A percentile compares a stretch with the other conserved stretches of the same genome.
phyloP scores from a whole-genome alignment of 1,284 basidiomycete genomes.

The Ganoderma leucocontextum region DNA sequence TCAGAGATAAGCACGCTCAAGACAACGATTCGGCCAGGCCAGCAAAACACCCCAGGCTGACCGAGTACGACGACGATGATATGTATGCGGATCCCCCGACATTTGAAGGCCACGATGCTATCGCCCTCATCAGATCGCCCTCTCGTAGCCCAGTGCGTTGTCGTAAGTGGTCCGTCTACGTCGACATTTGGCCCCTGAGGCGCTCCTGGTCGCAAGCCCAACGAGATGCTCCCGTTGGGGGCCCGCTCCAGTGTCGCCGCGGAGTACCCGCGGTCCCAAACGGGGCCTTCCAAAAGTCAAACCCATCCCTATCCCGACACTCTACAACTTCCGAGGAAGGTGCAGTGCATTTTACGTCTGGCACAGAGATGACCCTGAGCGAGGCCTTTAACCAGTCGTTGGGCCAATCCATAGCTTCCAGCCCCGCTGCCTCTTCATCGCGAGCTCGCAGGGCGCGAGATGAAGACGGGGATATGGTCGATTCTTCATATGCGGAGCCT shows the following conservation, averaged over 20 bases:
- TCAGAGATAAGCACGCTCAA: background rate
- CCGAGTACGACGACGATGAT: too few species aligned
- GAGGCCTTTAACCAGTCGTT: constrained; percentile 23
- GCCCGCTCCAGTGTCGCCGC: background rate
- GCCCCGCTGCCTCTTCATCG: too few species aligned
- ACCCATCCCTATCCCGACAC: constrained; percentile 14
- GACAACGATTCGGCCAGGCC: background rate
- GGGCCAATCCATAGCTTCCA: too few species aligned
- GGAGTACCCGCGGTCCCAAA: background rate
- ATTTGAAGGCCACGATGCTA: background rate
- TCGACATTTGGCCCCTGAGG: constrained; percentile 6
- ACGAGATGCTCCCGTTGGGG: background rate
- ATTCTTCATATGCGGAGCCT: background rate
- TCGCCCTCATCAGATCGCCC: background rate
- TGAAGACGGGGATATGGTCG: background rate
- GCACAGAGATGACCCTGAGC: constrained; percentile 3
- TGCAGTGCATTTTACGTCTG: background rate
- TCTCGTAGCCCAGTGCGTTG: background rate
- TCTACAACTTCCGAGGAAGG: constrained; percentile 18
- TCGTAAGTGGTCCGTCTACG: constrained; percentile 14
- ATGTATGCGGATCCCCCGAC: background rate
- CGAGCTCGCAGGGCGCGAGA: background rate
- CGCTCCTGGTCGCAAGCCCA: background rate
- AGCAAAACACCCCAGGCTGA: too few species aligned
- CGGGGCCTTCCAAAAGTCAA: constrained; percentile 13